Evolutionary conservation across 495 filamentous ascomycete genomes (phyloP), one percentile per base, ranked within the genome.

Genomic region (Aspergillus nidulans): DNA sequence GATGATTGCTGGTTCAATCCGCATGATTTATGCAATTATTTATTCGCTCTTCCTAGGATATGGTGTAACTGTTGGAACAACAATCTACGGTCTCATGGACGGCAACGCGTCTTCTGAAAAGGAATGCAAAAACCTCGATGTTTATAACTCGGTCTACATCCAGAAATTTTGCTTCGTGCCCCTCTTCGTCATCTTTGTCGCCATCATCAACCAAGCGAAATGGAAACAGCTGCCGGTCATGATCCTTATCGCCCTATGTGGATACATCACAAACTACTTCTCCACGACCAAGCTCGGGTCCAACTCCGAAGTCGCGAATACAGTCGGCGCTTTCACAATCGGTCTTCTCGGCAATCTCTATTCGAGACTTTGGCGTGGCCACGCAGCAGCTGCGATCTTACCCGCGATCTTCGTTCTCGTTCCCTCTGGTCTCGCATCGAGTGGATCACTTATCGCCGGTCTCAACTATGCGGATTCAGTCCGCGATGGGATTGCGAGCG

Each of bases 401-500:
- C 92, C 92, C 0, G 92, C 87, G 34, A 96, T 97, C 58, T 96
- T 96, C 63, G 91, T 97, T 12, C 90, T 94, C 51, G 92, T 97
- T 6, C 92, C 92, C 1, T 91, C 86, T 6, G 92, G 91, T 5
- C 77, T 97, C 16, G 89, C 92, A 0, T 91, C 90, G 3, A 82
- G 81, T 47, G 92, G 91, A 4, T 88, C 85, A 12, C 70, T 97
- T 53, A 74, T 97, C 10, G 81, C 82, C 13, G 92, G 92, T 18
- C 70, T 97, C 18, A 81, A 81, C 49, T 87, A 83, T 24, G 91
- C 91, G 13, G 82, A 96, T 57, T 78, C 87, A 60, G 82, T 95
- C 21, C 81, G 80, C 18, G 55, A 72, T 1, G 83, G 81, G 56
- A 75, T 78, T 1, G 67, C 65, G 18, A 63, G 58, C 23, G 81